Percentiles rank a stretch among this genome's conserved stretches.
Evolutionary conservation across 768 basidiomycete species (phyloP).

Genomic region (Lyophyllum shimeji): DNA sequence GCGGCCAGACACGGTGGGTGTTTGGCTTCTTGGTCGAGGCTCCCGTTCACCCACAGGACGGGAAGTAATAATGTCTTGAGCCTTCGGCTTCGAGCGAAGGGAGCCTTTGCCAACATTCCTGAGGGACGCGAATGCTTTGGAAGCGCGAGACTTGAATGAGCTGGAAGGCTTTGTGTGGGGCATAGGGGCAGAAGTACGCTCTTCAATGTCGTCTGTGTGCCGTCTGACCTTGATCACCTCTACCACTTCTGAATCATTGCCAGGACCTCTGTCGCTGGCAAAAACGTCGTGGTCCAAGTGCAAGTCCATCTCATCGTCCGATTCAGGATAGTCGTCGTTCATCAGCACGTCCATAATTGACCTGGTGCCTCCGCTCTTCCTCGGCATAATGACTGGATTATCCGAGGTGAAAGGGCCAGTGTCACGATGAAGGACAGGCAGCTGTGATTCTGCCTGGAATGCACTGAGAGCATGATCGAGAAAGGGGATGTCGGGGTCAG

Average conservation of each 20-base stretch:
- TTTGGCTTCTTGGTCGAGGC: slow-evolving; percentile 24
- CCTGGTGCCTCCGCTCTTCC: slow-evolving; percentile 22
- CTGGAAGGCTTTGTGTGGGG: slow-evolving; percentile 32
- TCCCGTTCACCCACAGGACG: slow-evolving; percentile 12
- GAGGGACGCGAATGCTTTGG: slow-evolving; percentile 45
- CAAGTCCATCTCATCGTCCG: slow-evolving; percentile 24
- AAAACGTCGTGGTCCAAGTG: slow-evolving; percentile 24
- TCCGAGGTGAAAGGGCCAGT: slow-evolving; percentile 7
- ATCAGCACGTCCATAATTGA: slow-evolving; percentile 32
- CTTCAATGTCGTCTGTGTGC: slow-evolving; percentile 13
- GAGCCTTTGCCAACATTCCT: slow-evolving; percentile 40
- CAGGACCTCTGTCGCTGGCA: slow-evolving; percentile 22
- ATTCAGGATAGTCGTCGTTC: slow-evolving; percentile 23
- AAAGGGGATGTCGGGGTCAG: slow-evolving; percentile 29
- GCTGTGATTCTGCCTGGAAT: slow-evolving; percentile 15
- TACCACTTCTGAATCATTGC: slow-evolving; percentile 54
- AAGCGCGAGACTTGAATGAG: slow-evolving; percentile 47
- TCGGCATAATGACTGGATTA: slow-evolving; percentile 22
- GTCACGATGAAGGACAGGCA: slow-evolving; percentile 21
- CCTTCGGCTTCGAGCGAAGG: slow-evolving; percentile 32
- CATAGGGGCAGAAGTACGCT: slow-evolving; percentile 11
- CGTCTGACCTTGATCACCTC: slow-evolving; percentile 62
- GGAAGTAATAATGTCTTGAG: slow-evolving; percentile 32
- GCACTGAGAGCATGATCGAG: slow-evolving; percentile 29
- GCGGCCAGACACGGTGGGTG: slow-evolving; percentile 37